Percentiles rank a stretch among this genome's conserved stretches.
Conservation (phyloP, 2,329 filamentous ascomycete genomes). For the Epichloe elymi region DNA sequence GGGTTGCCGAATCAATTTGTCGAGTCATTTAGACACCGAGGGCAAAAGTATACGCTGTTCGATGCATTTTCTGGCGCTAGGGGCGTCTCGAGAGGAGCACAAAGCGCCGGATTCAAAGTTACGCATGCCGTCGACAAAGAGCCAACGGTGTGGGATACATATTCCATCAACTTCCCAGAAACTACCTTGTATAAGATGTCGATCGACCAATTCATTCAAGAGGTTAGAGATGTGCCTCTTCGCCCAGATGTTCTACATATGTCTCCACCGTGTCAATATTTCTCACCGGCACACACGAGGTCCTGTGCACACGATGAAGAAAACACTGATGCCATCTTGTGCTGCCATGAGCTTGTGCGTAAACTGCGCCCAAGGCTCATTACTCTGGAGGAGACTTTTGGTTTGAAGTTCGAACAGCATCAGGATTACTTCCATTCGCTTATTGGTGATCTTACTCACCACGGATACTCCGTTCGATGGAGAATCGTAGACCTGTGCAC, state of each 20-base stretch:
- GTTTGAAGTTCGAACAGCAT: constrained; percentile 43
- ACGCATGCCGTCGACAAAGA: constrained; percentile 53
- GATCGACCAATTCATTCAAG: constrained; percentile 35
- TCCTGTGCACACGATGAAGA: constrained; percentile 55
- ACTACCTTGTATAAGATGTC: constrained; percentile 34
- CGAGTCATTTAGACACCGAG: constrained; percentile 2
- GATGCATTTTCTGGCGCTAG: constrained; percentile 66
- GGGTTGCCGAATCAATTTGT: not conserved
- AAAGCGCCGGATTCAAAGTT: constrained; percentile 41
- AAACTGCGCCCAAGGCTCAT: constrained; percentile 51
- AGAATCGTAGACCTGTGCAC: constrained; percentile 39
- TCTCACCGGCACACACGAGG: constrained; percentile 57
- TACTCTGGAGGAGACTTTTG: constrained; percentile 69
- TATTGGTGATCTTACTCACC: constrained; percentile 48
- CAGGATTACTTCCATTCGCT: constrained; percentile 43
- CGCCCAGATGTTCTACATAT: constrained; percentile 59
- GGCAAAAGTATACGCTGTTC: constrained; percentile 49
- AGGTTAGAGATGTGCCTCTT: constrained; percentile 9
- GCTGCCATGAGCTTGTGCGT: constrained; percentile 41
- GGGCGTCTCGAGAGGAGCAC: constrained; percentile 54
- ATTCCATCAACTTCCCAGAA: constrained; percentile 43
- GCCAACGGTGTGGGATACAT: constrained; percentile 40
- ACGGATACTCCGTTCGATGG: constrained; percentile 61
- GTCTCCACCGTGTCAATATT: constrained; percentile 67
- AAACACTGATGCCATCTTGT: constrained; percentile 49